Base-by-base conservation (phyloP, 495 filamentous ascomycete species). In the Bombardia bombarda region DNA sequence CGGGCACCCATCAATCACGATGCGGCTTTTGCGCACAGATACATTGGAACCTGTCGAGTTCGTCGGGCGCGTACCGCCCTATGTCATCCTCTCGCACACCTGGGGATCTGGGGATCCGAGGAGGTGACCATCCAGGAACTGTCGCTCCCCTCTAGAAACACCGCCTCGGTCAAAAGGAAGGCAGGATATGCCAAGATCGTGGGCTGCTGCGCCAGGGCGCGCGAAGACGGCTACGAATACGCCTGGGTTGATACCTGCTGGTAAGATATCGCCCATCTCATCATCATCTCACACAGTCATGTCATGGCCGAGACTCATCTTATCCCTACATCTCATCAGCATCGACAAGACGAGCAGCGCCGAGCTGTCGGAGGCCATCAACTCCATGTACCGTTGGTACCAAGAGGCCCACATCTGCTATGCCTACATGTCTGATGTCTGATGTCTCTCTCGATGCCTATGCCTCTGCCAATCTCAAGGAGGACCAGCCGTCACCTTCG, bases 41-140 rank as follows among this genome's bases (percentile, higher is more conserved):
- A 55, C 44, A 10, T 30, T 55, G 19, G 42, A 44, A 12, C 45
- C 51, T 6, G 36, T 39, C 13, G 47, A 51, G 34, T 50, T 55
- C 19, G 28, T 49, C 17, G 47, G 32, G 4, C 41, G 38, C 10
- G 42, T 39, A 2, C 49, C 49, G 7, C 53, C 41, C 1, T 72
- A 72, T 24, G 66, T 63, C 13, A 70, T 69, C 38, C 56, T 73
- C 16, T 70, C 67, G 3, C 69, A 73, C 46, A 65, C 61, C 4
- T 73, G 69, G 38, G 65, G 52, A 4, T 9, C 4, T 73, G 69
- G 38, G 65, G 52, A 4, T 9, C 42, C 7, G 55, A 69, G 3
- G 69, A 73, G 39, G 63, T 69, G 4, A 62, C 56, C 0, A 65
- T 65, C 24, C 50, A 68, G 30, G 62, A 70, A n/a, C 25, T 66